Evolutionary conservation across 2,329 filamentous ascomycete genomes (phyloP), one percentile per base, ranked within the genome.

Genomic region (Trichoderma breve): DNA sequence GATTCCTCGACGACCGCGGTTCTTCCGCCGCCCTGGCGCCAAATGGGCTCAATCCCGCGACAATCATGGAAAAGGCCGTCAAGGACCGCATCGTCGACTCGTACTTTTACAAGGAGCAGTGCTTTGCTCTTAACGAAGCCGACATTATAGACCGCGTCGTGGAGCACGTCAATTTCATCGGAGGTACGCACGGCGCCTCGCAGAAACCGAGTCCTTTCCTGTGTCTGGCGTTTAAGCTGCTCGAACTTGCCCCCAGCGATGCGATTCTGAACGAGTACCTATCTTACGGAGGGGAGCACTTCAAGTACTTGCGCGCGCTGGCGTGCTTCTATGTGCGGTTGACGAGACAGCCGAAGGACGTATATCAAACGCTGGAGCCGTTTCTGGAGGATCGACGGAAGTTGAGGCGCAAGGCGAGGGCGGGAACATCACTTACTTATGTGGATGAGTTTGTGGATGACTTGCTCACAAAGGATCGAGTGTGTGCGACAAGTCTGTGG

Each of bases 71-170:
- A 82, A 97, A 97, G 81, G 92, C 94, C 53, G 94, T 98, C 75
- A 93, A 93, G 79, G 96, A 99, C 83, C 94, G 96, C 79, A 98
- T 99, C 82, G 90, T 95, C 76, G 94, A 97, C 79, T 93, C 91
- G 68, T 97, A 97, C 84, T 99, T 97, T 85, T 99, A 94, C 92
- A 98, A 98, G 82, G 96, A 98, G 83, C 95, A 98, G 84, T 98
- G 96, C 81, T 99, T 98, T 83, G 96, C 93, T 55, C 87, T 99
- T 75, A 99, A 98, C 84, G 90, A 91, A 80, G 89, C 89, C 67
- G 89, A 91, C 81, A 85, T 99, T 6, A 92, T 97, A 77, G 93
- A 98, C 83, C 93, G 96, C 75, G 95, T 97, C 0, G 92, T 94
- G 30, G 92, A 95, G 76, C 87, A 91, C 82, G 88, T 99, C 61